Evolutionary conservation across 306 rosid species (phyloP), one percentile per base, ranked within the genome.

Genomic region (Trifolium subterraneum): DNA sequence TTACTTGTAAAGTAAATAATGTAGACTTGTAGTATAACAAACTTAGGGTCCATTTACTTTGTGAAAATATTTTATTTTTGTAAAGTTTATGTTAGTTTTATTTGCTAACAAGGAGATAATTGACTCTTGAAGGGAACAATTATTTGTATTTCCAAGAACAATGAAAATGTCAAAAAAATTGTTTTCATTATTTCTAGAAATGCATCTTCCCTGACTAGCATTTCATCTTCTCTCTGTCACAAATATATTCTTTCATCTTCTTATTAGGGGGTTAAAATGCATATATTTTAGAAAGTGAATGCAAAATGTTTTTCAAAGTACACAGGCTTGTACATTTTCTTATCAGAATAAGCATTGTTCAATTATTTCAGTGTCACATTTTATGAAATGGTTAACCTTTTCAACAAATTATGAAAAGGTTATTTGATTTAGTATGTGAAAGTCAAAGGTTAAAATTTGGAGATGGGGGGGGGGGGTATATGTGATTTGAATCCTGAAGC

Each of bases 401-500:
- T 72, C 12, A 50, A 65, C 25, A 38, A 74, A 39, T 47, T 45
- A 16, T 11, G 47, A 23, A 6, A 61, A 16, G 15, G 19, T n/a
- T 72, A 19, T 45, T 35, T 39, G n/a, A 33, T 48, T 66, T 45
- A 29, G 22, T 18, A 61, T n/a, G n/a, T n/a, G n/a, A n/a, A n/a
- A n/a, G n/a, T n/a, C n/a, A n/a, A n/a, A n/a, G n/a, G n/a, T n/a
- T n/a, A n/a, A n/a, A n/a, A n/a, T n/a, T n/a, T n/a, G n/a, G n/a
- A n/a, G n/a, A n/a, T n/a, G n/a, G n/a, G n/a, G n/a, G n/a, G n/a
- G n/a, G n/a, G n/a, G n/a, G n/a, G n/a, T n/a, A n/a, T n/a, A n/a
- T n/a, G n/a, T n/a, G n/a, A n/a, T n/a, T n/a, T n/a, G 54, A 67
- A 66, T 29, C 31, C 15, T 66, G 71, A 65, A 71, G 71, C 41